Evolutionary conservation across 805 yeast species (phyloP), one percentile per base, ranked within the genome.

Genomic region (Starmerella tilneyi): DNA sequence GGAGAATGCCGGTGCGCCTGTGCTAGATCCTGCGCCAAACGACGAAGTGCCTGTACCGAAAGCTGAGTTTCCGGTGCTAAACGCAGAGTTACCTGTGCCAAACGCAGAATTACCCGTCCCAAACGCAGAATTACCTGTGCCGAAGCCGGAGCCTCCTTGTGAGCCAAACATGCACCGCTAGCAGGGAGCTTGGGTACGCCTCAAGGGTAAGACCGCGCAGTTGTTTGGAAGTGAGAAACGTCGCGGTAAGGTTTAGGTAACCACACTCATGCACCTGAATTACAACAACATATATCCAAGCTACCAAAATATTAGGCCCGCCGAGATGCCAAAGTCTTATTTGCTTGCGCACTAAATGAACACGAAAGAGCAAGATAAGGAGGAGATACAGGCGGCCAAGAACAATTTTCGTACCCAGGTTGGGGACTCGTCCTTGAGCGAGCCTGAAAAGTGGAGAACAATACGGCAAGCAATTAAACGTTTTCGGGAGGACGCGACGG

Each of bases 11-110:
- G 41, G 16, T 16, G 41, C 41, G 16, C 48, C 46, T 3, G 53
- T 21, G 16, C 49, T 52, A 26, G 48, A 50, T 13, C 56, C 51
- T 12, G 56, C 44, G 16, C 54, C 52, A 21, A 50, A 45, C 3
- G 50, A 44, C 11, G 43, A 13, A 26, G 30, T 50, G 19, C 48
- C 48, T 0, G 52, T 28, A 3, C 52, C 51, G 23, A 44, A 44
- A 5, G 52, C 41, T 3, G 48, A 27, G 23, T 37, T 46, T 11
- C 46, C 46, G 15, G 41, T 37, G 22, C 41, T 31, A 23, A 37
- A 45, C 8, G 40, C 47, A 11, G 45, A 40, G 38, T 21, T 29
- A 5, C 39, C 46, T 11, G 40, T 17, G 26, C 42, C 44, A n/a
- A 36, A 45, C 9, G 34, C 47, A 3, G 43, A 38, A 35, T 24